Base-by-base conservation (phyloP, 306 rosid species). In the Alnus glutinosa region DNA sequence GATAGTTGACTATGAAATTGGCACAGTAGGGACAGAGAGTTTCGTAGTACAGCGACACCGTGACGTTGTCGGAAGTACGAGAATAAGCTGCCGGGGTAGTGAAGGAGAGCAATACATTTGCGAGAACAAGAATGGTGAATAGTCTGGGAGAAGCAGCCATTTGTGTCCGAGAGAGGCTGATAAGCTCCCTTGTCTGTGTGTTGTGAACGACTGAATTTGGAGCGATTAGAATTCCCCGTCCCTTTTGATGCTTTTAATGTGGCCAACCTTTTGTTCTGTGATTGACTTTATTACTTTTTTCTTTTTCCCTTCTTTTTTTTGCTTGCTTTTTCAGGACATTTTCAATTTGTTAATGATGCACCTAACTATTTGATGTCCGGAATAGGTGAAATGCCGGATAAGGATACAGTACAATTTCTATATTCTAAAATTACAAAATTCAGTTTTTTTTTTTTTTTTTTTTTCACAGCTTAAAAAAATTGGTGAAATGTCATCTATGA, bases 1-100 rank as follows among this genome's bases (percentile, higher is more conserved):
- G 77, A 81, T 85, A 88, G 70, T 92, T 91, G 28, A 87, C 97
- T 63, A 91, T 84, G 91, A 94, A 94, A 49, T 94, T 89, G 2
- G 91, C 97, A 81, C 98, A 94, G 54, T 58, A 94, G 1, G 98
- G 98, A 62, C 98, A 94, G 0, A 94, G 77, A 49, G 89, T 75
- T 78, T 94, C 98, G 4, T 92, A 94, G 89, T 94, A 94, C 5
- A 94, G 72, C 58, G 93, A 86, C 63, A 94, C 72, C 1, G 86
- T 80, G 7, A 94, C 98, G 18, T 87, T 88, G 34, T 83, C 78
- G 0, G 69, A 64, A 44, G 69, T 28, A 2, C 37, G 80, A 68
- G 83, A 80, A 11, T 44, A 62, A 4, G 58, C 19, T 47, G 79
- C 46, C 46, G 78, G 48, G 5, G 46, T 42, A 42, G 34, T 12